Base-by-base conservation (phyloP, 2,329 filamentous ascomycete species). In the Neonectria hederae region DNA sequence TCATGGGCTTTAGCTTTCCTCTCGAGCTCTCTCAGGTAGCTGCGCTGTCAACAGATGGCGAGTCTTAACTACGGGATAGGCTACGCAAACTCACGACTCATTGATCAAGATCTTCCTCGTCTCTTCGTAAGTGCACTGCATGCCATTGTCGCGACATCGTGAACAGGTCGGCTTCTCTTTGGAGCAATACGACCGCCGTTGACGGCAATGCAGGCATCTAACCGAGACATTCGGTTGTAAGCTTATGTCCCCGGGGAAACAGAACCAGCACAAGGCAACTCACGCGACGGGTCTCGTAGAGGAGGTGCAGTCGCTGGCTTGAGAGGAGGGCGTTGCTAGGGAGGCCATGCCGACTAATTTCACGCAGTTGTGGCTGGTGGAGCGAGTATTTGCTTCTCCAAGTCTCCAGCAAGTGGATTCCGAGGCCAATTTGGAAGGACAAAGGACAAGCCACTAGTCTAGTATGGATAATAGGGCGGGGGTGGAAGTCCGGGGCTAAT, bases 141-240 rank as follows among this genome's bases (percentile, higher is more conserved):
- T 59, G 2, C 69, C 69, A 32, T 70, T 66, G 17, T 76, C 75
- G 22, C 73, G 74, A 53, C 78, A 80, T 58, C 78, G 66, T 26
- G 73, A 73, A 51, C 78, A 80, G 21, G 65, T 69, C 2, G 78
- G 78, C 49, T 75, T 76, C 13, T 80, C 76, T 56, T 79, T 80
- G 19, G 77, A 78, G 67, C 78, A 80, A 43, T 74, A 78, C 0
- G 77, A 77, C 5, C 76, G 73, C 11, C 78, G 71, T 24, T 75
- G 72, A 5, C 78, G 76, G 59, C 78, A 80, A 17, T 74, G 70
- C 2, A 77, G 66, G 57, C 78, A 80, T 3, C 78, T 80, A 7
- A 19, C 46, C 10, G 48, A 19, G 10, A 6, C n/a, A 21, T 11
- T 19, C 2, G 11, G 2, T 4, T 10, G 48, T 51, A n/a, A 51